Evolutionary conservation across 345 rosid species (phyloP).

Genomic region (Aquilaria yunnanensis): DNA sequence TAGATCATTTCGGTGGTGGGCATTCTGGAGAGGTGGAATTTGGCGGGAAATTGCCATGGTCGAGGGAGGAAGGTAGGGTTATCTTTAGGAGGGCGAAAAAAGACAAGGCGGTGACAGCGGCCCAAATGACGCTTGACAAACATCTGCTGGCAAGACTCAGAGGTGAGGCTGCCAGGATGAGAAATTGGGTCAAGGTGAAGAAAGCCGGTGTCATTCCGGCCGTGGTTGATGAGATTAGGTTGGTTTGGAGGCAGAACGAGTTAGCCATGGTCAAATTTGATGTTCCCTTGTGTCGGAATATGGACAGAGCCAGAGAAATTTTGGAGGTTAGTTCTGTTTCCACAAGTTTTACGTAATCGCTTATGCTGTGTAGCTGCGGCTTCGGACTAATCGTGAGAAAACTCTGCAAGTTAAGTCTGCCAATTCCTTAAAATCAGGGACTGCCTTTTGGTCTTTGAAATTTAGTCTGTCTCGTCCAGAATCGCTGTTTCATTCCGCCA

Average conservation of each 20-base stretch:
- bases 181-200: constrained; percentile 79
- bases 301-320: constrained; percentile 84
- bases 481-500: no score
- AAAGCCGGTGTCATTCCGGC: constrained; percentile 75
- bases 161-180: constrained; percentile 49
- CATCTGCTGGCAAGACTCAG: constrained; percentile 53
- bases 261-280: constrained; percentile 73
- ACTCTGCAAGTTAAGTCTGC: no score
- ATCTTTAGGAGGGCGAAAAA: constrained; percentile 52
- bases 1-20: constrained; percentile 20
- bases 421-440: no score
- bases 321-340: constrained; percentile 45
- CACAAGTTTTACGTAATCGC: neutral
- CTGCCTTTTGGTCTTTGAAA: no score
- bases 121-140: constrained; percentile 50
- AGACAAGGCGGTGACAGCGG: constrained; percentile 39
- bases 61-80: constrained; percentile 42
- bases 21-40: constrained; percentile 1
- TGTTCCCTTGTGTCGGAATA: constrained; percentile 65
- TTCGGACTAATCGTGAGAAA: no score
- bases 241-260: constrained; percentile 49
- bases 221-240: constrained; percentile 53
- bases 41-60: constrained; percentile 65
- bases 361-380: no score
- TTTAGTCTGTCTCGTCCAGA: no score